Evolutionary conservation across 2,329 filamentous ascomycete species (phyloP), one percentile per base, ranked within the genome.

Genomic region (Pseudohalonectria lignicola): DNA sequence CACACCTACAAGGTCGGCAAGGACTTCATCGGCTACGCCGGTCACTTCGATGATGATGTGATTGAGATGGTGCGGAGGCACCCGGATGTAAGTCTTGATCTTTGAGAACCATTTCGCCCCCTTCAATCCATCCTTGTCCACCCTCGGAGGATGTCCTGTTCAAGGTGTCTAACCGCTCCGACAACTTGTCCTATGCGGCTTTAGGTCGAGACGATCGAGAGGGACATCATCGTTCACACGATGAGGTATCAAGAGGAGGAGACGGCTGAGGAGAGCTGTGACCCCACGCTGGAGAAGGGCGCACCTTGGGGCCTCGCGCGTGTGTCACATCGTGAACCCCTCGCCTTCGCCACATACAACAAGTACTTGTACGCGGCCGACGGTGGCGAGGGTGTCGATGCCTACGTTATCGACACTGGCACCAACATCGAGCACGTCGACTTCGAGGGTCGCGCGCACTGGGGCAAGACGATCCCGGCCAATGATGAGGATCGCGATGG

Each of bases 231-330:
- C 50, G 92, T 98, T 53, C 86, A 87, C 68, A 86, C 86, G 41
- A 76, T 93, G 65, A 59, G 63, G 36, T 65, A 67, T 39, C 55
- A 63, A 19, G 56, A 59, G 34, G 60, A 66, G 39, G 56, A 59
- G 34, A 60, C 66, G 39, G 58, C 59, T 20, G 44, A 49, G 28
- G 60, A 62, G 41, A 58, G 56, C 39, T 74, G 69, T 49, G 57
- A 63, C n/a, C 61, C 64, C 47, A 72, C 82, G 56, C 69, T 76
- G 7, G 86, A 98, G 77, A 92, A 86, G 72, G 82, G 86, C 61
- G 85, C 93, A 47, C 92, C 92, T n/a, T 98, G 93, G 92, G 92
- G 93, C 69, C 76, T 98, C 48, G 92, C 93, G 51, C 86, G 92
- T 78, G 85, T 98, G 66, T 98, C 92, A 25, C 92, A 98, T 72